These are phyloP conservation scores for Metschnikowia drakensbergensis DNA, from an alignment of 805 yeast species.

Conservation along the genomic window DNA sequence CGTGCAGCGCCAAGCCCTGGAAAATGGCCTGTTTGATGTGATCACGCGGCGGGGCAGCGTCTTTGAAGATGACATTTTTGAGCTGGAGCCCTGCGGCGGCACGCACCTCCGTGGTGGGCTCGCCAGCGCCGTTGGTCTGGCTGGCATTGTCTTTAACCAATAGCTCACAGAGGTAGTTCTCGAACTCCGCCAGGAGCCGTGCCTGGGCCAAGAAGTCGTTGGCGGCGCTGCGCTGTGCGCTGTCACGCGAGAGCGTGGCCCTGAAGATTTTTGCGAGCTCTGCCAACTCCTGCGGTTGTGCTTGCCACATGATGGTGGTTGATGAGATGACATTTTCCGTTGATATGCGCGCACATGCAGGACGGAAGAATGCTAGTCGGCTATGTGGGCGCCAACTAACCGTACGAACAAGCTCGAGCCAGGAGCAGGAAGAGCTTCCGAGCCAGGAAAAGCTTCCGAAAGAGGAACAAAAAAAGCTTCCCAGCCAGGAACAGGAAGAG, in stretches of 20 bases:
- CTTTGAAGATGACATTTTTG: conserved; percentile 65
- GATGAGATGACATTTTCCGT: conserved; percentile 1
- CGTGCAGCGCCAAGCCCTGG: conserved; percentile 53
- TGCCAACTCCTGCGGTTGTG: conserved; percentile 56
- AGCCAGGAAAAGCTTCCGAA: no score
- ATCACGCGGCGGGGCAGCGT: conserved; percentile 28
- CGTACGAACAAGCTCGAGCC: no score
- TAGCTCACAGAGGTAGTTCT: conserved; percentile 72
- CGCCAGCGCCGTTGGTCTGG: background rate
- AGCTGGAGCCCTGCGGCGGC: conserved; percentile 87
- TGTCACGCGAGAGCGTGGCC: conserved; percentile 65
- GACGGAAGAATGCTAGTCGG: background rate
- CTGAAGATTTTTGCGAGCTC: conserved; percentile 65
- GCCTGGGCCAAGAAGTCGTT: conserved; percentile 72
- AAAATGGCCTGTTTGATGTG: conserved; percentile 43
- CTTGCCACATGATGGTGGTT: conserved; percentile 49
- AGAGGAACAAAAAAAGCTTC: no score
- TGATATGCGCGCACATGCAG: conserved; percentile 3
- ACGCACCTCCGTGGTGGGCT: conserved; percentile 53
- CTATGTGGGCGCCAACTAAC: no score
- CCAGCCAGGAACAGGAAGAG: no score
- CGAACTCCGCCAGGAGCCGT: conserved; percentile 67
- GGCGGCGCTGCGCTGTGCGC: conserved; percentile 57
- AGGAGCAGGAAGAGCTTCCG: no score
- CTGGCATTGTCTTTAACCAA: conserved; percentile 48